Evolutionary conservation across 805 yeast species (phyloP).

Genomic region (Huiozyma sinensis): DNA sequence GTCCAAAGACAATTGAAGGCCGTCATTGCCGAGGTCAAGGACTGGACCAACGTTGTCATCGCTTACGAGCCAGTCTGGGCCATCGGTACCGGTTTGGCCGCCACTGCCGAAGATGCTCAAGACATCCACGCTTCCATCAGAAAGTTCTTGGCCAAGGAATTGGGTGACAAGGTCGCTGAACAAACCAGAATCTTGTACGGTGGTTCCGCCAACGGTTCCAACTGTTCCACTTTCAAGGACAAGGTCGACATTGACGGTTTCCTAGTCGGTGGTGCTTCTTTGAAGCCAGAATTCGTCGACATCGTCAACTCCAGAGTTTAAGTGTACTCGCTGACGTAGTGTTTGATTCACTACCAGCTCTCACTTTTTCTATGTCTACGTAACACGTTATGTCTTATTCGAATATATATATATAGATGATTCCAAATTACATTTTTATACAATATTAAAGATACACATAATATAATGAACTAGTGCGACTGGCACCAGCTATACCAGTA

Average conservation of each 20-base stretch:
- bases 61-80: conserved; percentile 99
- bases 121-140: conserved; percentile 86
- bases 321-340: neutral
- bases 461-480: neutral
- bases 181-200: conserved; percentile 89
- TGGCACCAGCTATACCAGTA: conserved; percentile 43
- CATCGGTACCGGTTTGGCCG: conserved; percentile 98
- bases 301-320: conserved; percentile 86
- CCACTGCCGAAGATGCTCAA: conserved; percentile 97
- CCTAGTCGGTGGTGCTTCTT: conserved; percentile 98
- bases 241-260: conserved; percentile 94
- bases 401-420: neutral
- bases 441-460: neutral
- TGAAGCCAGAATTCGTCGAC: conserved; percentile 95
- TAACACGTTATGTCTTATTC: no score
- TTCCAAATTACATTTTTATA: neutral
- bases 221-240: conserved; percentile 82
- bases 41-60: conserved; percentile 87
- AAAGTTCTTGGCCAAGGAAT: conserved; percentile 62
- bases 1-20: conserved; percentile 86
- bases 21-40: conserved; percentile 65
- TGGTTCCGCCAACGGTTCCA: conserved; percentile 95
- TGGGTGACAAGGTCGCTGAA: conserved; percentile 71
- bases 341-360: no score
- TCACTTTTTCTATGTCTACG: no score